phyloP scores from a whole-genome alignment of 331 rosid species.

The Pyrus hybrid region DNA sequence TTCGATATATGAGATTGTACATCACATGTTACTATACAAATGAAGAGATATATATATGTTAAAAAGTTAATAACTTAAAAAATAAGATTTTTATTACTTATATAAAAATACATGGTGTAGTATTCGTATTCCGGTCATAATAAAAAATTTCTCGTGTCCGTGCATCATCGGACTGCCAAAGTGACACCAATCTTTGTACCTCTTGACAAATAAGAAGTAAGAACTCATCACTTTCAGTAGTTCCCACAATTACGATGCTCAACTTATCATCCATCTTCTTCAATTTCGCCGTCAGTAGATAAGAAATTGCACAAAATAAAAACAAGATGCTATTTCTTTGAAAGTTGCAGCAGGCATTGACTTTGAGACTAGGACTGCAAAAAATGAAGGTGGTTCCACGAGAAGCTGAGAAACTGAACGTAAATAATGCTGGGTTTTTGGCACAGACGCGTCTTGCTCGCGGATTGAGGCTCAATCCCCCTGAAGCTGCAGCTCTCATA shows the following conservation, averaged over 20 bases:
- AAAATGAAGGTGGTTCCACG: slow-evolving; percentile 61
- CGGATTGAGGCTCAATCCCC: slow-evolving; percentile 66
- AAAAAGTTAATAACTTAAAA: too few species aligned
- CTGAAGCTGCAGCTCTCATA: slow-evolving; percentile 81
- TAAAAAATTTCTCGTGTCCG: too few species aligned
- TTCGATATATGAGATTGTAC: too few species aligned
- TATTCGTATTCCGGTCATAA: too few species aligned
- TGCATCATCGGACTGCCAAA: background rate
- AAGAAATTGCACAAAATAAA: background rate
- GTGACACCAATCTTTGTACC: background rate
- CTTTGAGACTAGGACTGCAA: background rate
- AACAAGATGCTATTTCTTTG: background rate
- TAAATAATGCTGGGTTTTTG: slow-evolving; percentile 73
- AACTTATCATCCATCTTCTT: background rate
- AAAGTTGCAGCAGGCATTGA: background rate
- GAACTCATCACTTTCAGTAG: background rate
- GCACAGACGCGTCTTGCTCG: slow-evolving; percentile 98
- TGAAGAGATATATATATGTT: too few species aligned
- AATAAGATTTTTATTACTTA: too few species aligned
- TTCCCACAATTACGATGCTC: background rate
- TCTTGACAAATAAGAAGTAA: background rate
- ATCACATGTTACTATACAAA: too few species aligned
- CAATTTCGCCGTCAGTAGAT: background rate
- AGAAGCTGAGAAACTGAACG: slow-evolving; percentile 58
- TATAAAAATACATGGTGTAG: too few species aligned